These are phyloP conservation scores for Hanseniaspora hatyaiensis DNA, from an alignment of 805 yeast species.

Conservation along the genomic window DNA sequence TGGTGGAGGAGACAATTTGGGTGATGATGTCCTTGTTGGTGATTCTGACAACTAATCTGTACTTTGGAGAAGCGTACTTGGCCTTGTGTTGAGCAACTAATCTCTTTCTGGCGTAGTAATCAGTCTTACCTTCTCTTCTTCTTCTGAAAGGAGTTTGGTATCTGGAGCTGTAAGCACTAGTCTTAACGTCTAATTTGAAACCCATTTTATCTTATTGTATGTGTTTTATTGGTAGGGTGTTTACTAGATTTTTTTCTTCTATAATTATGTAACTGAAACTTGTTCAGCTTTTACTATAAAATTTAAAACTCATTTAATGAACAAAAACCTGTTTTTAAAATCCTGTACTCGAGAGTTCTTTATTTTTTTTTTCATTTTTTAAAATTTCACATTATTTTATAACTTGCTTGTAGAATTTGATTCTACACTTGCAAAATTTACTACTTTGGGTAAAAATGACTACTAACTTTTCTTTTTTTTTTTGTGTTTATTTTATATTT, in stretches of 20 bases:
- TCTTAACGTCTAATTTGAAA: slow-evolving; percentile 56
- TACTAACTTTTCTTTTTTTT: no score
- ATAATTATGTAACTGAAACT: no score
- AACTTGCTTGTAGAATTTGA: no score
- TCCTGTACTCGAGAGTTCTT: no score
- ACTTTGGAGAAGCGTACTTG: slow-evolving; percentile 98
- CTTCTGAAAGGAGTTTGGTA: slow-evolving; percentile 99
- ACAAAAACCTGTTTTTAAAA: no score
- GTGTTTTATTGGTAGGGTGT: slow-evolving; percentile 11
- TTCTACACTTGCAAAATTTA: no score
- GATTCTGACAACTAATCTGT: slow-evolving; percentile 99
- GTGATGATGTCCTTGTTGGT: slow-evolving; percentile 99
- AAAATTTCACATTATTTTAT: no score
- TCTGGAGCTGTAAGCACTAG: slow-evolving; percentile 95
- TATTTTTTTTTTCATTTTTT: no score
- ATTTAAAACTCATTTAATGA: neutral
- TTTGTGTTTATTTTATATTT: neutral
- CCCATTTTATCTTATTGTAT: slow-evolving; percentile 39
- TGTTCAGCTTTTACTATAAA: neutral
- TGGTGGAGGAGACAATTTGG: slow-evolving; percentile 92
- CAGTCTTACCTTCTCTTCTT: slow-evolving; percentile 99
- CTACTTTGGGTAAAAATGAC: no score
- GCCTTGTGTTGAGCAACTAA: slow-evolving; percentile 99
- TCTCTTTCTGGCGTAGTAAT: slow-evolving; percentile 99
- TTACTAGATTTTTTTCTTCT: neutral